These are phyloP conservation scores for Xylaria castorea DNA, from an alignment of 495 filamentous ascomycete genomes.

Conservation along the genomic window DNA sequence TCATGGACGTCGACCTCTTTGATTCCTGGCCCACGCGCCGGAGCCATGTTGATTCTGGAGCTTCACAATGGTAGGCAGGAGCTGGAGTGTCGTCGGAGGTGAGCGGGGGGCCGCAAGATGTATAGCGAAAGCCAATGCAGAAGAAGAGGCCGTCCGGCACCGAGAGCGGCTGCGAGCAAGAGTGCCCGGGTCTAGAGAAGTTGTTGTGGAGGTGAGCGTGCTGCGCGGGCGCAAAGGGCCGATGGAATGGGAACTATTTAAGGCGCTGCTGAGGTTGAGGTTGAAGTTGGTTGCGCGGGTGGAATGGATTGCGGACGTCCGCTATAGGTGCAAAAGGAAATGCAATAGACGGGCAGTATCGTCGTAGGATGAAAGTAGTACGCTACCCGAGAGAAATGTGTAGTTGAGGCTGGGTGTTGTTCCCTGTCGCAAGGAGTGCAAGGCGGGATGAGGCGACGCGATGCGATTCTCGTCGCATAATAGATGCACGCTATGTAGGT, in stretches of 20 bases:
- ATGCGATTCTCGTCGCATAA: slow-evolving; percentile 27
- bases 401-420: neutral
- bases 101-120: neutral
- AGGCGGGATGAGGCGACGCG: slow-evolving; percentile 20
- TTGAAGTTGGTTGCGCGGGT: neutral
- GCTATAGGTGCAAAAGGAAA: neutral
- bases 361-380: neutral
- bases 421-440: slow-evolving; percentile 5
- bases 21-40: slow-evolving; percentile 34
- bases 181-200: neutral
- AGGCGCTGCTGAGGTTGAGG: neutral
- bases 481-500: slow-evolving; percentile 2
- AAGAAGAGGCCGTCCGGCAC: slow-evolving; percentile 17
- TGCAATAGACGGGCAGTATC: neutral
- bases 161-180: neutral
- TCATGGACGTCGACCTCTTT: slow-evolving; percentile 40
- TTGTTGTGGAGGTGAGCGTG: neutral
- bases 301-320: neutral
- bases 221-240: neutral
- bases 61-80: slow-evolving; percentile 11
- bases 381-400: neutral
- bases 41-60: slow-evolving; percentile 30
- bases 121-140: slow-evolving; percentile 20
- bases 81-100: neutral
- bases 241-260: neutral